A percentile compares a stretch with the other conserved stretches of the same genome.
Evolutionary conservation across 352 stramenopile species (phyloP).

Genomic region (Pythium scleroteichum): DNA sequence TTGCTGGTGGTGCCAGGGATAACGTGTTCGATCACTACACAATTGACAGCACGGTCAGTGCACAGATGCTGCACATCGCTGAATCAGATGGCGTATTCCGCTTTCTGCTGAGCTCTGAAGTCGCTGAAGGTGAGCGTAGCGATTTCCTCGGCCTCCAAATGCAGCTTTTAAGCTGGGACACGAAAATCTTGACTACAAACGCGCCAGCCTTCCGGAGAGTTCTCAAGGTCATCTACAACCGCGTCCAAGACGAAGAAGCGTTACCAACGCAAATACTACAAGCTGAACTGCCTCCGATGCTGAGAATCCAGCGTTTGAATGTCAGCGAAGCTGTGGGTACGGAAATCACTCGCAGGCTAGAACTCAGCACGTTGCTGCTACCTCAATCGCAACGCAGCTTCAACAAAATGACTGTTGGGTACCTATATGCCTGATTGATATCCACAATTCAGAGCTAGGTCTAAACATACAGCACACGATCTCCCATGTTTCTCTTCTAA

Average conservation of each 20-base stretch:
- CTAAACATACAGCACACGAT: background rate
- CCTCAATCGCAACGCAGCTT: constrained; percentile 52
- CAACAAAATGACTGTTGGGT: constrained; percentile 59
- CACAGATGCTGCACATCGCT: constrained; percentile 64
- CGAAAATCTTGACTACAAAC: constrained; percentile 45
- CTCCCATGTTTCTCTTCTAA: background rate
- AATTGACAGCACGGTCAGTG: constrained; percentile 67
- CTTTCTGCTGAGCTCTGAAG: constrained; percentile 37
- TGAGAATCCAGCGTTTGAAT: constrained; percentile 35
- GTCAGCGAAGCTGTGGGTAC: constrained; percentile 36
- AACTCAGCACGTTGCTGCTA: constrained; percentile 47
- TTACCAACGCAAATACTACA: background rate
- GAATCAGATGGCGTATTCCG: constrained; percentile 78
- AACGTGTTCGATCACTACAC: constrained; percentile 72
- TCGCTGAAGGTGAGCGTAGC: background rate
- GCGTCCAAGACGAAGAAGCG: background rate
- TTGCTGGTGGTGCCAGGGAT: background rate
- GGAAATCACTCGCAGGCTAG: constrained; percentile 39
- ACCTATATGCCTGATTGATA: constrained; percentile 44
- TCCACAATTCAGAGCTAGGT: no score
- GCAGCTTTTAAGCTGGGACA: constrained; percentile 77
- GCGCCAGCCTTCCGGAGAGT: constrained; percentile 46
- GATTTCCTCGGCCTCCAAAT: constrained; percentile 30
- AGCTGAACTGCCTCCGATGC: constrained; percentile 14
- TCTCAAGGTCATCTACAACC: constrained; percentile 64